A percentile compares a stretch with the other conserved stretches of the same genome.
These are phyloP conservation scores for Penicillium lividum DNA, from an alignment of 495 filamentous ascomycete species.

Conservation along the genomic window DNA sequence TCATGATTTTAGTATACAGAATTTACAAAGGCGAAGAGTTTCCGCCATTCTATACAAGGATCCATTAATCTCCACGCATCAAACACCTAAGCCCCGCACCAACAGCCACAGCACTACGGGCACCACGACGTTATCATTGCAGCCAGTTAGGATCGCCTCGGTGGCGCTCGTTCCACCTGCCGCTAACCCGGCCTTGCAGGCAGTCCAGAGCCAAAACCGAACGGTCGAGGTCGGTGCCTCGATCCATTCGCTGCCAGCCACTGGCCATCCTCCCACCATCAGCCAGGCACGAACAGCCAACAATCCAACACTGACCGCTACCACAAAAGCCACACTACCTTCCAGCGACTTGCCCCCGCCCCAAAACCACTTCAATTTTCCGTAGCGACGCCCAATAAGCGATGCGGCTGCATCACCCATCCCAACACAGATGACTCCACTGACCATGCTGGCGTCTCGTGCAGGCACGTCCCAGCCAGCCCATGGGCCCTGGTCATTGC, in stretches of 20 bases:
- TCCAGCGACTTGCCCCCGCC: constrained; percentile 94
- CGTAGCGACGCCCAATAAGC: constrained; percentile 84
- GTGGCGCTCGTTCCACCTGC: constrained; percentile 83
- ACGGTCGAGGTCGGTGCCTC: constrained; percentile 16
- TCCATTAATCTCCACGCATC: constrained; percentile 19
- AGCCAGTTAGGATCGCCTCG: constrained; percentile 92
- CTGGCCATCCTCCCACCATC: constrained; percentile 67
- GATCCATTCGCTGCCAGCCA: constrained; percentile 29
- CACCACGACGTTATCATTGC: constrained; percentile 98
- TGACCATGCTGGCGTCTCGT: constrained; percentile 82
- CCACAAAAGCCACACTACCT: constrained; percentile 82
- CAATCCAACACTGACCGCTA: constrained; percentile 75
- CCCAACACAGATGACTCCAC: constrained; percentile 90
- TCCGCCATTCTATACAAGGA: constrained; percentile 8
- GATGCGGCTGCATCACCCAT: constrained; percentile 96
- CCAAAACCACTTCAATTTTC: constrained; percentile 92
- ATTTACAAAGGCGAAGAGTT: neutral
- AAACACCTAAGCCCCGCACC: constrained; percentile 76
- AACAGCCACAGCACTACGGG: constrained; percentile 92
- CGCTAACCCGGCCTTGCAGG: constrained; percentile 64
- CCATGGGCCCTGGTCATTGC: constrained; percentile 53
- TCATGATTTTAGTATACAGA: neutral
- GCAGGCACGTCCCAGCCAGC: constrained; percentile 69
- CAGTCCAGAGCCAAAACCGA: constrained; percentile 40
- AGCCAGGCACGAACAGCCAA: constrained; percentile 75